phyloP scores from a whole-genome alignment of 106 monocot species.

The Dioscorea alata region DNA sequence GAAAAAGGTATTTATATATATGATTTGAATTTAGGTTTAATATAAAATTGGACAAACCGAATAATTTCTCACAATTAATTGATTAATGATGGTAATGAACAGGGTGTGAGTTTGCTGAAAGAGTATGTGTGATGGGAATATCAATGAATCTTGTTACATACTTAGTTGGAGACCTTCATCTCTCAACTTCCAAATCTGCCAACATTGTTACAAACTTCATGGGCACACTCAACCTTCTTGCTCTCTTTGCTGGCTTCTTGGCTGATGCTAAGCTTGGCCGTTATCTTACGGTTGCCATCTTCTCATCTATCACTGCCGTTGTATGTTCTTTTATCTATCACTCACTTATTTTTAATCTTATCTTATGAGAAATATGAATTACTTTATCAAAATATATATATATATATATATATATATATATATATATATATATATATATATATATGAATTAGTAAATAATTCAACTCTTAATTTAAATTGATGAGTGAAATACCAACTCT shows the following conservation, averaged over 20 bases:
- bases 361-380: no score
- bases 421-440: no score
- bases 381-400: no score
- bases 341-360: no score
- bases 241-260: conserved; percentile 57
- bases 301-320: conserved; percentile 38
- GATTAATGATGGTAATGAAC: background rate
- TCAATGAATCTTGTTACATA: conserved; percentile 84
- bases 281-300: conserved; percentile 53
- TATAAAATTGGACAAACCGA: no score
- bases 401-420: no score
- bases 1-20: no score
- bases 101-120: conserved; percentile 67
- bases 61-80: no score
- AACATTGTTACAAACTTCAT: conserved; percentile 84
- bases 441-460: no score
- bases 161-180: conserved; percentile 59
- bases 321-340: background rate
- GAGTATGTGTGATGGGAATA: conserved; percentile 73
- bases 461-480: no score
- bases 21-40: background rate
- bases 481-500: no score
- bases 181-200: conserved; percentile 55
- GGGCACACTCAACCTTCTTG: conserved; percentile 75
- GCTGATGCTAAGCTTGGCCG: conserved; percentile 88